Percentiles rank a stretch among this genome's conserved stretches.
phyloP scores from a whole-genome alignment of 129 eudicot species.

The Ambrosia artemisiifolia region DNA sequence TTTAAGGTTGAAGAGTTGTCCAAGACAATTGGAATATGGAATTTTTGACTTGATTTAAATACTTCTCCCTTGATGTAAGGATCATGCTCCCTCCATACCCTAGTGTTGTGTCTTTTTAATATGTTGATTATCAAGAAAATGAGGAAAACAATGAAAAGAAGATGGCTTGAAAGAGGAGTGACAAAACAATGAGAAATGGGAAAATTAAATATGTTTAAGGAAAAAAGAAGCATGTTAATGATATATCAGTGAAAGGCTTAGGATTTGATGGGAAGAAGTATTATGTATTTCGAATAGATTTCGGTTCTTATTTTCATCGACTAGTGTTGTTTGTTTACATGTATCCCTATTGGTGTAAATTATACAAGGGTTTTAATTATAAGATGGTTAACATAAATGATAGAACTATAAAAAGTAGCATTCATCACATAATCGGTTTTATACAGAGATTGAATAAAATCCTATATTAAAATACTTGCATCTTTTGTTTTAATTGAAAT shows the following conservation, averaged over 20 bases:
- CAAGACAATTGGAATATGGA: constrained; percentile 35
- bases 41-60: constrained; percentile 25
- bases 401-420: no score
- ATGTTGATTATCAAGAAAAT: constrained; percentile 26
- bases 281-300: constrained; percentile 1
- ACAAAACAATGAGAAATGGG: constrained; percentile 32
- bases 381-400: neutral
- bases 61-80: constrained; percentile 19
- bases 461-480: neutral
- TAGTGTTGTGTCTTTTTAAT: constrained; percentile 28
- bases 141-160: constrained; percentile 22
- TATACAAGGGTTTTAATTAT: constrained; percentile 6
- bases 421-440: no score
- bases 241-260: constrained; percentile 23
- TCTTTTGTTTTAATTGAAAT: no score
- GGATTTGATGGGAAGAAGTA: constrained; percentile 16
- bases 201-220: neutral
- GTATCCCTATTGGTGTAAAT: constrained; percentile 26
- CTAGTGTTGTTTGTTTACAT: constrained; percentile 8
- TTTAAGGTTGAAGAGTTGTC: constrained; percentile 19
- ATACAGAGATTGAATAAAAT: no score
- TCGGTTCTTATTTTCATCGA: constrained; percentile 6
- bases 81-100: constrained; percentile 36
- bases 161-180: constrained; percentile 10
- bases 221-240: constrained; percentile 2